phyloP scores from a whole-genome alignment of 495 filamentous ascomycete species.

The Achaetomiella virescens region DNA sequence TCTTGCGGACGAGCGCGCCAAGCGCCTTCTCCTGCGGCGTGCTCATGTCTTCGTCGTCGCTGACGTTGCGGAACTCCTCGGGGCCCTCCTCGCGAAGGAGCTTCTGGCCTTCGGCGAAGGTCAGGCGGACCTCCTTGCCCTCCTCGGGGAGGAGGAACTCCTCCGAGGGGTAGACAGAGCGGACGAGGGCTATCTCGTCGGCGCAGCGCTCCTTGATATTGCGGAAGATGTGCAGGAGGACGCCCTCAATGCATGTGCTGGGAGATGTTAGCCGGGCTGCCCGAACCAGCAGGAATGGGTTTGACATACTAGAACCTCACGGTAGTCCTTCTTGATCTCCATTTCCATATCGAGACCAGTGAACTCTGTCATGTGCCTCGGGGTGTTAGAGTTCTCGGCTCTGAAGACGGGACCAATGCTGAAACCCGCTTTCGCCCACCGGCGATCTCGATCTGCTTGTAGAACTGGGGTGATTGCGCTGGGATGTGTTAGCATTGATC shows the following conservation, averaged over 20 bases:
- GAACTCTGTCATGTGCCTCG: conserved; percentile 95
- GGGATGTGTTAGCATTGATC: background rate
- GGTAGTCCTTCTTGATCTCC: conserved; percentile 83
- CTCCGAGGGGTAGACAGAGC: conserved; percentile 54
- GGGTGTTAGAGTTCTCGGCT: conserved; percentile 94
- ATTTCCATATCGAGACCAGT: conserved; percentile 97
- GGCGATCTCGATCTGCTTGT: conserved; percentile 95
- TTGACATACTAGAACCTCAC: conserved; percentile 58
- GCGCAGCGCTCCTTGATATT: conserved; percentile 48
- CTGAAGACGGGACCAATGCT: conserved; percentile 86
- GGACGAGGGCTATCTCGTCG: conserved; percentile 64
- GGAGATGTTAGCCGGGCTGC: background rate
- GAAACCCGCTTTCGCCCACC: conserved; percentile 87
- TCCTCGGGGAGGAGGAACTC: conserved; percentile 47
- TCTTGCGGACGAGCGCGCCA: conserved; percentile 75
- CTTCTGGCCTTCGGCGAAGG: conserved; percentile 77
- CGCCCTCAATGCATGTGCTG: conserved; percentile 65
- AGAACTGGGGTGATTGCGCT: conserved; percentile 65
- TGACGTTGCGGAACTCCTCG: conserved; percentile 58
- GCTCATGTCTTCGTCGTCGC: conserved; percentile 71
- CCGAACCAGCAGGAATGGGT: background rate
- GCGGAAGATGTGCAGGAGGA: conserved; percentile 84
- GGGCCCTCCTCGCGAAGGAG: conserved; percentile 76
- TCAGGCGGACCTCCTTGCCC: conserved; percentile 74
- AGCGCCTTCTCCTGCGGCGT: conserved; percentile 86